These are phyloP conservation scores for Plasmodium chabaudi DNA, from an alignment of 169 alveolate species.

Conservation along the genomic window DNA sequence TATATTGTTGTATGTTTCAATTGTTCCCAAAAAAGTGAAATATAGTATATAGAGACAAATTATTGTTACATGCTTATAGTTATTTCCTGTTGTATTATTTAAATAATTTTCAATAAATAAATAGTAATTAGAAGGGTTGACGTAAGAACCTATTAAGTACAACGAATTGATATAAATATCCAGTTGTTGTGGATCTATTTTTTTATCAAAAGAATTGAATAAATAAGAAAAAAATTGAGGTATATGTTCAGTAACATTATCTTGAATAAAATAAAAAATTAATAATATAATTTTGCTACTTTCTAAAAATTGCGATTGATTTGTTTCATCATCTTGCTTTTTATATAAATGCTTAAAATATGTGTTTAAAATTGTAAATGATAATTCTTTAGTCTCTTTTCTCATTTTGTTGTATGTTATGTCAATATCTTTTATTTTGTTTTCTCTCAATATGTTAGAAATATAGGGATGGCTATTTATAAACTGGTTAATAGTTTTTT, in stretches of 20 bases:
- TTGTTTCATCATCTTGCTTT: constrained; percentile 16
- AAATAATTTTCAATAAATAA: constrained; percentile 51
- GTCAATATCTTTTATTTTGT: constrained; percentile 31
- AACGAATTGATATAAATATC: constrained; percentile 35
- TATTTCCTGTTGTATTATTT: constrained; percentile 16
- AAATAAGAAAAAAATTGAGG: constrained; percentile 34
- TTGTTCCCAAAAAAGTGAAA: constrained; percentile 18
- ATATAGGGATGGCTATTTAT: constrained; percentile 19
- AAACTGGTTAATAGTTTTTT: constrained; percentile 11
- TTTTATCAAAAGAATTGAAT: constrained; percentile 33
- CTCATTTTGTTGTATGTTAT: constrained; percentile 43
- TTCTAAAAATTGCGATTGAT: constrained; percentile 27
- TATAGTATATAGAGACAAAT: constrained; percentile 30
- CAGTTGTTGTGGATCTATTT: constrained; percentile 33
- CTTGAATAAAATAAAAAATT: constrained; percentile 63
- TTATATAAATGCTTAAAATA: constrained; percentile 44
- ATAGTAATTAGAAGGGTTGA: constrained; percentile 48
- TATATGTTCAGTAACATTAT: constrained; percentile 67
- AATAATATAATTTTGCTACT: constrained; percentile 36
- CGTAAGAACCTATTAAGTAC: constrained; percentile 58
- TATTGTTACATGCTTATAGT: constrained; percentile 21
- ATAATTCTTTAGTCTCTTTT: constrained; percentile 25
- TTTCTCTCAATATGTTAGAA: constrained; percentile 26
- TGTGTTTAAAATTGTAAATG: constrained; percentile 38
- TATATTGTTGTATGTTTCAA: constrained; percentile 41